A percentile compares a stretch with the other conserved stretches of the same genome.
Conservation (phyloP, 345 rosid genomes). For the Abelmoschus esculentus region DNA sequence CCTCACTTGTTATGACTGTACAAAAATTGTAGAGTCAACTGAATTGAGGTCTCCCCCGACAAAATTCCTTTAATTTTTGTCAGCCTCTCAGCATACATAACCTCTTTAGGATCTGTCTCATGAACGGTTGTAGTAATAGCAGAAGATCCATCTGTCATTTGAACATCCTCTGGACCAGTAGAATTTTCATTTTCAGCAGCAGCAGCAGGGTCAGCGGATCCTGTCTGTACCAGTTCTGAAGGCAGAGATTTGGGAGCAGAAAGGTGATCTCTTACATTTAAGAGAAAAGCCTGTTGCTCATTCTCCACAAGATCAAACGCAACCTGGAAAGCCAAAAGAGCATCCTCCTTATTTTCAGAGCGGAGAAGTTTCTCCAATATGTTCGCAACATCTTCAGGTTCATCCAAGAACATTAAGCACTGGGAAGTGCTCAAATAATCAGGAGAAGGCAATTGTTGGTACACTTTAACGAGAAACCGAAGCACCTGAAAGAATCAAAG, state of each 20-base stretch:
- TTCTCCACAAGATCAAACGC: constrained; percentile 98
- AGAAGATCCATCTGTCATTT: constrained; percentile 68
- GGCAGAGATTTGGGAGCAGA: constrained; percentile 53
- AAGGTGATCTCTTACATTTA: constrained; percentile 81
- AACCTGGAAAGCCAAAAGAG: constrained; percentile 80
- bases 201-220: constrained; percentile 25
- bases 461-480: constrained; percentile 78
- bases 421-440: constrained; percentile 94
- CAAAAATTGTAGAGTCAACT: constrained; percentile 82
- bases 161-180: constrained; percentile 53
- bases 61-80: constrained; percentile 78
- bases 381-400: constrained; percentile 74
- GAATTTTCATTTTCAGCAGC: constrained; percentile 48
- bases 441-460: constrained; percentile 81
- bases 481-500: constrained; percentile 59
- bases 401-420: constrained; percentile 94
- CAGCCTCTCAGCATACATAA: constrained; percentile 66
- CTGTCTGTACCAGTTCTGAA: constrained; percentile 45
- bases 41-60: constrained; percentile 92
- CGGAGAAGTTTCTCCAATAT: constrained; percentile 89
- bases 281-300: constrained; percentile 94
- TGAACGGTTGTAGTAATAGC: constrained; percentile 29
- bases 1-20: constrained; percentile 91
- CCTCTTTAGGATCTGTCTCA: constrained; percentile 57
- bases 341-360: constrained; percentile 72